A percentile compares a stretch with the other conserved stretches of the same genome.
Conservation (phyloP, 768 basidiomycete species). For the Boletellus sp. region DNA sequence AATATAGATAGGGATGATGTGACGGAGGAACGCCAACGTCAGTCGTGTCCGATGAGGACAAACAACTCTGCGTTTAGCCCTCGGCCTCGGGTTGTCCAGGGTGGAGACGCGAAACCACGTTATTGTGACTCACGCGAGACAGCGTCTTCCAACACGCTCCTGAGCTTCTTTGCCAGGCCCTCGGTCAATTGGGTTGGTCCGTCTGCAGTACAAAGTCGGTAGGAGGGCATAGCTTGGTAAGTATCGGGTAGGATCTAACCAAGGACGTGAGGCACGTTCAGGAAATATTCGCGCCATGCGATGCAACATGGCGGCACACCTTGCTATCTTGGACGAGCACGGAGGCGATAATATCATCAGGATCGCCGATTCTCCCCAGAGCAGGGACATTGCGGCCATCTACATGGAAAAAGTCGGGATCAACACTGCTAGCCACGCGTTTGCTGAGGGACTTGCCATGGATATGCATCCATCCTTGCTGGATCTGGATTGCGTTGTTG, state of each 20-base stretch:
- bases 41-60: neutral
- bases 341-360: conserved; percentile 78
- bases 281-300: neutral
- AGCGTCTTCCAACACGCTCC: conserved; percentile 33
- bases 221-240: conserved; percentile 81
- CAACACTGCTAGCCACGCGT: neutral
- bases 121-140: conserved; percentile 30
- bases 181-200: conserved; percentile 67
- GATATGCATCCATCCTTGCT: conserved; percentile 86
- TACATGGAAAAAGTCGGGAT: conserved; percentile 21
- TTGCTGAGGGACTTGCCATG: conserved; percentile 41
- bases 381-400: conserved; percentile 75
- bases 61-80: neutral
- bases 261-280: neutral
- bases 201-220: conserved; percentile 74
- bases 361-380: conserved; percentile 71
- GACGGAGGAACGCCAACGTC: neutral
- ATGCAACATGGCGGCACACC: conserved; percentile 33
- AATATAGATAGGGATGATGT: no score
- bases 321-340: conserved; percentile 70
- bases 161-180: conserved; percentile 54
- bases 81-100: neutral
- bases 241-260: conserved; percentile 63
- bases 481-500: conserved; percentile 61
- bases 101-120: neutral